Percentiles rank a stretch among this genome's conserved stretches.
Evolutionary conservation across 805 yeast genomes (phyloP).

Genomic region (Groenewaldozyma salmanticensis): DNA sequence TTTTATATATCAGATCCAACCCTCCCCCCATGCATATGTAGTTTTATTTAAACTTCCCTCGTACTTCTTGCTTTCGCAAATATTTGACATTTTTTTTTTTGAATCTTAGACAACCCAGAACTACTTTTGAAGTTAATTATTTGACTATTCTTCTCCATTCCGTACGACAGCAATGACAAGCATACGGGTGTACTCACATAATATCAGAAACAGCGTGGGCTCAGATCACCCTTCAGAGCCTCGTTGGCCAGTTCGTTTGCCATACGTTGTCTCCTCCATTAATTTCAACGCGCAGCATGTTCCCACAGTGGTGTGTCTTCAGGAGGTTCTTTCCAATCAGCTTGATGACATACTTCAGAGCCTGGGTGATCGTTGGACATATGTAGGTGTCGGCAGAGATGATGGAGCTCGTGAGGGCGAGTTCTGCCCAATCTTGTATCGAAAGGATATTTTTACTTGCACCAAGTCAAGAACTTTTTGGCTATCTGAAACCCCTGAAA

Average conservation of each 20-base stretch:
- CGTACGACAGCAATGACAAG: not conserved
- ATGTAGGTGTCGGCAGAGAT: constrained; percentile 42
- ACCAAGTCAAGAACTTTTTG: constrained; percentile 38
- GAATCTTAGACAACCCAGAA: too few species aligned
- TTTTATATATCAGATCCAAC: too few species aligned
- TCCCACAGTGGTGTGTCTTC: constrained; percentile 35
- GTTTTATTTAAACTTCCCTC: too few species aligned
- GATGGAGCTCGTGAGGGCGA: constrained; percentile 45
- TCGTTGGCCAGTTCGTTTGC: constrained; percentile 37
- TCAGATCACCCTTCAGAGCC: constrained; percentile 28
- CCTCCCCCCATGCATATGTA: too few species aligned
- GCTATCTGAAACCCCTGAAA: constrained; percentile 45
- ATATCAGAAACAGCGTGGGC: constrained; percentile 20
- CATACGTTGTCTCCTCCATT: constrained; percentile 33
- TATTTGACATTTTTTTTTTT: too few species aligned
- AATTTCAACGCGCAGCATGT: constrained; percentile 23
- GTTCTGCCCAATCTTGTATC: constrained; percentile 39
- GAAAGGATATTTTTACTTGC: constrained; percentile 28
- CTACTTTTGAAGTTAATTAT: too few species aligned
- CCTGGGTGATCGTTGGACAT: constrained; percentile 33
- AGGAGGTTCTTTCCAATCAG: constrained; percentile 41
- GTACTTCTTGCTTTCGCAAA: too few species aligned
- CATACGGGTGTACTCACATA: constrained; percentile 18
- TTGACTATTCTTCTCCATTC: too few species aligned
- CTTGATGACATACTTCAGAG: constrained; percentile 33